phyloP scores from a whole-genome alignment of 345 rosid species.

The Arabidopsis thaliana region DNA sequence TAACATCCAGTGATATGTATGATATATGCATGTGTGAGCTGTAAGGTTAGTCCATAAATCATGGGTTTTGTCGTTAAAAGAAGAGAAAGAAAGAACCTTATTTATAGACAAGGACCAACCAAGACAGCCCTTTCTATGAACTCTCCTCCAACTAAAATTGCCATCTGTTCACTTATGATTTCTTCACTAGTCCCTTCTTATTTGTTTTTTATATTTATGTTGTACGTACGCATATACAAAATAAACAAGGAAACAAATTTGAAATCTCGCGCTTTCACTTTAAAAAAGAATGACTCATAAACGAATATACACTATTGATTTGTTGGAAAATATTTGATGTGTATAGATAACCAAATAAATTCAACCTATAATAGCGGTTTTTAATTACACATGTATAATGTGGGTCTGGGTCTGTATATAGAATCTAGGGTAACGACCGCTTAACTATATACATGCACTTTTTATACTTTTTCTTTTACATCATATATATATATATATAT shows the following conservation, averaged over 20 bases:
- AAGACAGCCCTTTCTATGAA: conserved; percentile 43
- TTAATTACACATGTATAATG: neutral
- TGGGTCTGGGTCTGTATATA: neutral
- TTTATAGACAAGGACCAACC: conserved; percentile 43
- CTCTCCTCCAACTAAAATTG: conserved; percentile 34
- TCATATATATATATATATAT: neutral
- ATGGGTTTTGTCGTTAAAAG: conserved; percentile 46
- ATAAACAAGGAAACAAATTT: neutral
- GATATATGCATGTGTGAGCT: conserved; percentile 44
- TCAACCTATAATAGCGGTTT: neutral
- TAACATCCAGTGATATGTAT: conserved; percentile 25
- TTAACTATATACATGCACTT: neutral
- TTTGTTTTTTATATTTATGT: neutral
- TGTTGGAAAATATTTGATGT: conserved; percentile 8
- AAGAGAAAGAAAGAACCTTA: conserved; percentile 40
- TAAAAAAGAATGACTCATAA: neutral
- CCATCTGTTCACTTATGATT: conserved; percentile 40
- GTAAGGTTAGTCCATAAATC: conserved; percentile 44
- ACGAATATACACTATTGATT: neutral
- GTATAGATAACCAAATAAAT: neutral
- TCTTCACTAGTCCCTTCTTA: conserved; percentile 23
- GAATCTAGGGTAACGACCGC: neutral
- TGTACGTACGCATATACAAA: conserved; percentile 8
- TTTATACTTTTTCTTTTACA: neutral
- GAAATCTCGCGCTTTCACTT: conserved; percentile 4